Evolutionary conservation across 225 moss, liverwort and hornwort species (phyloP).

Genomic region (Pseudisothecium myosuroides): DNA sequence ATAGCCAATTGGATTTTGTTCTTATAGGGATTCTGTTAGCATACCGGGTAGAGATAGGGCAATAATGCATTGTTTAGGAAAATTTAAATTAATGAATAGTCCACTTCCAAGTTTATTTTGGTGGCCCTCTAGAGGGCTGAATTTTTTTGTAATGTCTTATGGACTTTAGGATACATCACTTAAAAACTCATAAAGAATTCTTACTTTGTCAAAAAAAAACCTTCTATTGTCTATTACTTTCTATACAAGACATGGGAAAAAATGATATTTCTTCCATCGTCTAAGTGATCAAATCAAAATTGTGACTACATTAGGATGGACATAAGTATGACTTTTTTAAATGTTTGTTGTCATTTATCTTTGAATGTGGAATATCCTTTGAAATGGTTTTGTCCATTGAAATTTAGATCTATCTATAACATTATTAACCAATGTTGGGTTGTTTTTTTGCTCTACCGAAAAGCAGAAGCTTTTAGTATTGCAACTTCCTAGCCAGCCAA

Average conservation of each 20-base stretch:
- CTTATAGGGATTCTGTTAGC: no score
- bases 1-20: no score
- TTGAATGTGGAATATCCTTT: neutral
- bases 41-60: no score
- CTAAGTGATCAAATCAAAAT: neutral
- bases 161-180: neutral
- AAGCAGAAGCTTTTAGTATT: accelerated
- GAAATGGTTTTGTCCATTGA: neutral
- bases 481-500: neutral
- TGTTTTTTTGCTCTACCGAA: accelerated
- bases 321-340: accelerated
- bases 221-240: neutral
- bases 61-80: no score
- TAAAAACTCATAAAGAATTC: neutral
- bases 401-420: neutral
- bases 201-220: neutral
- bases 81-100: no score
- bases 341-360: neutral
- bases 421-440: neutral
- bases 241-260: accelerated
- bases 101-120: no score
- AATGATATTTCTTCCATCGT: neutral
- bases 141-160: no score
- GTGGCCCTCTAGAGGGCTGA: no score
- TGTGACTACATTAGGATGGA: neutral